Evolutionary conservation across 345 rosid genomes (phyloP), one percentile per base, ranked within the genome.

Genomic region (Populus deltoides): DNA sequence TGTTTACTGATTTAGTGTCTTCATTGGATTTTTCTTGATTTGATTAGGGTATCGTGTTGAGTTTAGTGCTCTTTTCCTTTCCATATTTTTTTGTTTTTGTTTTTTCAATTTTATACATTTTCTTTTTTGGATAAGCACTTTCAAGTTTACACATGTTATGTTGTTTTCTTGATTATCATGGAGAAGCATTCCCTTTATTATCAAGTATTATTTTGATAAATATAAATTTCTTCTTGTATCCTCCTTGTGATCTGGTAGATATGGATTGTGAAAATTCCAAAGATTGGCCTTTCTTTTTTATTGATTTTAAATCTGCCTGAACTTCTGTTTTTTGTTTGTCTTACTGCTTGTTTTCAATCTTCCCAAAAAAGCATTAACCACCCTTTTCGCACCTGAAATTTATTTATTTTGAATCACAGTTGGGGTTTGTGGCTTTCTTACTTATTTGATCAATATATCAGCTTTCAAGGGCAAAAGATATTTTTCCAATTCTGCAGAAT

Each of bases 401-500:
- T 25, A 8, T 66, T 27, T 38, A 51, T 41, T 38, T 39, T 29
- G 55, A 75, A 63, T 63, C 10, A 10, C 15, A 55, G 59, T 3
- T 47, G 66, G 31, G 76, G 31, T 29, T 51, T 33, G n/a, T 74
- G 36, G 66, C 67, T 77, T 74, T 18, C 7, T 25, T 25, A 72
- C 59, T 82, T 84, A 17, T 43, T 76, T 72, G 49, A 49, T 74
- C 59, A 66, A 25, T 72, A 57, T 63, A 74, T 72, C 51, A 43
- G n/a, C 63, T 79, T 43, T 72, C 77, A 69, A 41, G 77, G 35
- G 72, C 67, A 16, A 69, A 85, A 75, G 47, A 55, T 66, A 35
- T 75, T 75, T 72, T 51, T 36, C 24, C 9, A 63, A 49, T 75
- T 63, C 63, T 62, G 15, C 76, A 22, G 41, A 73, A 18, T 73